These are phyloP conservation scores for Penicillium janthinellum DNA, from an alignment of 2,329 filamentous ascomycete genomes.

Conservation along the genomic window DNA sequence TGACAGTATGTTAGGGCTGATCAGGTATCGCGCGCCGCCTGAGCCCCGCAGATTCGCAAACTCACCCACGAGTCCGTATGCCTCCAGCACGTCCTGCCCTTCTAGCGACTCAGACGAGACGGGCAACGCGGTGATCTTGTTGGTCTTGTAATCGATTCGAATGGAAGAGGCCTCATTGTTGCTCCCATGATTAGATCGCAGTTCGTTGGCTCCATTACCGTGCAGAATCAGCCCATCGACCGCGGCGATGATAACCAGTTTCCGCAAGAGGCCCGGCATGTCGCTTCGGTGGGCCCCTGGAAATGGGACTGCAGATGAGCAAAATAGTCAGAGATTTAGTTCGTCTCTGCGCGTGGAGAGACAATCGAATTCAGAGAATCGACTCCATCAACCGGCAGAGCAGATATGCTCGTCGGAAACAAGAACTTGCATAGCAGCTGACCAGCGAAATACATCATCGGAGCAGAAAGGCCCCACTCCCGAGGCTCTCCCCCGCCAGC, in stretches of 20 bases:
- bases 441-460: slow-evolving; percentile 31
- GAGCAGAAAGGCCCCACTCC: slow-evolving; percentile 21
- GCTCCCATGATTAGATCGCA: slow-evolving; percentile 44
- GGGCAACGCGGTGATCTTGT: slow-evolving; percentile 53
- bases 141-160: slow-evolving; percentile 69
- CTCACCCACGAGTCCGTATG: slow-evolving; percentile 60
- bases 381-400: neutral
- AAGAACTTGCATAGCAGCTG: slow-evolving; percentile 24
- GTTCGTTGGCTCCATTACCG: slow-evolving; percentile 57
- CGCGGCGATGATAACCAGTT: slow-evolving; percentile 77
- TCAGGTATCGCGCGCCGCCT: neutral
- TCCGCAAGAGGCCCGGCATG: slow-evolving; percentile 79
- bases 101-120: slow-evolving; percentile 31
- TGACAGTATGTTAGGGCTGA: neutral
- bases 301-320: neutral
- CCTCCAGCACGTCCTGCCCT: slow-evolving; percentile 47
- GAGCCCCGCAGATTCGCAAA: slow-evolving; percentile 1
- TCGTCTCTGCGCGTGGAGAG: neutral
- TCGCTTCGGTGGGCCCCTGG: slow-evolving; percentile 1
- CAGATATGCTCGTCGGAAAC: slow-evolving; percentile 13
- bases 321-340: neutral
- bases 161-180: slow-evolving; percentile 61
- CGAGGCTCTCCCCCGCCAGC: neutral
- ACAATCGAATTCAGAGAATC: neutral
- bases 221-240: slow-evolving; percentile 83